Evolutionary conservation across 495 filamentous ascomycete species (phyloP).

Genomic region (Penicillium waksmanii): DNA sequence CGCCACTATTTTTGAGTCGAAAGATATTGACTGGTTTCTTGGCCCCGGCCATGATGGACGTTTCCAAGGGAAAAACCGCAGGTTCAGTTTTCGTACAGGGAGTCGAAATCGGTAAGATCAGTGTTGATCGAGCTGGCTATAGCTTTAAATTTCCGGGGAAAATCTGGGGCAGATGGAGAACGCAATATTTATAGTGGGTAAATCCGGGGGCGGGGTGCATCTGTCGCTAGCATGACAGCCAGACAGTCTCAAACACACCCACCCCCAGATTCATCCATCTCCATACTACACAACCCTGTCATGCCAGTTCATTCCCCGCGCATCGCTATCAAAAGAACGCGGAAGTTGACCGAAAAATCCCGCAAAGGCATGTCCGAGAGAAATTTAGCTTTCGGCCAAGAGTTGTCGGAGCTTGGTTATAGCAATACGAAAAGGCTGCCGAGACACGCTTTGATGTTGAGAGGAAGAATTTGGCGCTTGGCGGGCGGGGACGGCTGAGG

Average conservation of each 20-base stretch:
- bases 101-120: neutral
- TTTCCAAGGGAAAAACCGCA: neutral
- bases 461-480: neutral
- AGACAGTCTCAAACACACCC: no score
- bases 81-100: neutral
- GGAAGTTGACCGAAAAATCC: slow-evolving; percentile 4
- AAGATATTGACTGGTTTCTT: slow-evolving; percentile 69
- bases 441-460: neutral
- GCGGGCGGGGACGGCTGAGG: neutral
- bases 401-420: neutral
- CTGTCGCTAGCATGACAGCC: neutral
- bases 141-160: neutral
- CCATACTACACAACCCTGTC: neutral
- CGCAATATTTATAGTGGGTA: neutral
- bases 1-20: slow-evolving; percentile 52
- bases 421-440: neutral
- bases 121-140: neutral
- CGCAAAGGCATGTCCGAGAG: neutral
- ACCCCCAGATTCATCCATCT: no score
- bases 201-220: neutral
- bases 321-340: neutral
- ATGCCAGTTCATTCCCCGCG: neutral
- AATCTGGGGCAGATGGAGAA: neutral
- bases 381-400: slow-evolving; percentile 1
- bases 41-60: slow-evolving; percentile 54